Evolutionary conservation across 108 stramenopile genomes (phyloP).

Genomic region (Nitzschia sp.): DNA sequence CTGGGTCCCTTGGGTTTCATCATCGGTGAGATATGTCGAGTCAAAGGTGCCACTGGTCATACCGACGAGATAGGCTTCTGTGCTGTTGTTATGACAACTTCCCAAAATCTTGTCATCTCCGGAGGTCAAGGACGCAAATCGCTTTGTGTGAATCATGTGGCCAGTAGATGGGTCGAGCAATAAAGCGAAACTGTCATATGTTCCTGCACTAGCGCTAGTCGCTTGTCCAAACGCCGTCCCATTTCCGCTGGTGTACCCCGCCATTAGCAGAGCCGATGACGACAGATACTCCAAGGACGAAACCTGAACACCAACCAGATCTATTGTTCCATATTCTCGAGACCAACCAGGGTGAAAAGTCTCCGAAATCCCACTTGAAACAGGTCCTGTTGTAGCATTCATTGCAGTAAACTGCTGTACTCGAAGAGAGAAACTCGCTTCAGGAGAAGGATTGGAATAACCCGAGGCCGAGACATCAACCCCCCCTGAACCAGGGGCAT

Average conservation of each 20-base stretch:
- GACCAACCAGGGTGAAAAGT: constrained; percentile 10
- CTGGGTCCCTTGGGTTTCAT: constrained; percentile 29
- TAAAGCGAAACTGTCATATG: constrained; percentile 48
- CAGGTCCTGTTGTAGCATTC: neutral
- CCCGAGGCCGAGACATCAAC: constrained; percentile 9
- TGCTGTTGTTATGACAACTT: constrained; percentile 16
- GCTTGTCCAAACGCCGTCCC: constrained; percentile 20
- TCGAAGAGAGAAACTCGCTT: neutral
- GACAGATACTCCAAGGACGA: constrained; percentile 8
- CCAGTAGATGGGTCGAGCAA: constrained; percentile 30
- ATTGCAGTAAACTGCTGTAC: constrained; percentile 6
- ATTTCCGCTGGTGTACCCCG: constrained; percentile 6
- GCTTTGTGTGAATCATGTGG: constrained; percentile 6
- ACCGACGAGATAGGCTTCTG: constrained; percentile 50
- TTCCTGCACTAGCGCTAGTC: constrained; percentile 15
- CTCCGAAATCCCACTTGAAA: neutral
- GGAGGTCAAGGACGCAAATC: constrained; percentile 32
- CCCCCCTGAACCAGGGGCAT: neutral
- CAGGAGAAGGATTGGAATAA: neutral
- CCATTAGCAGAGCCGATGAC: constrained; percentile 3
- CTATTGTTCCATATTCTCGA: constrained; percentile 8
- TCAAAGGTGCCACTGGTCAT: constrained; percentile 29
- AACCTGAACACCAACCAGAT: constrained; percentile 9
- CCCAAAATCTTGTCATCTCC: constrained; percentile 37
- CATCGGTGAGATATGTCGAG: constrained; percentile 2